Base-by-base conservation (phyloP, 352 stramenopile species). In the Pseudoperonospora humuli region DNA sequence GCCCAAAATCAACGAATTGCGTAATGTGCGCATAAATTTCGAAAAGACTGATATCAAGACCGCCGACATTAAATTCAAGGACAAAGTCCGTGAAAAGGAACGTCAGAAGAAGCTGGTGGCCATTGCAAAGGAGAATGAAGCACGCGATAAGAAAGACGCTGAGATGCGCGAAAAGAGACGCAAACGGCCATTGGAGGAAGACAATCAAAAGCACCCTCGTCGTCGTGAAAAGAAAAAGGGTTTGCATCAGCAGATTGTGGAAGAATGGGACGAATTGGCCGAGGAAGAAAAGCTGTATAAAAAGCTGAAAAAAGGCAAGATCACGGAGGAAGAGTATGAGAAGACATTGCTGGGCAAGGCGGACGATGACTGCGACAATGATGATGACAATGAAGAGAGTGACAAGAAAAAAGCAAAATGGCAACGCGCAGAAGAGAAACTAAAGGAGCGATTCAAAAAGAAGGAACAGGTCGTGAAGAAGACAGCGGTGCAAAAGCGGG, bases 231-330 rank as follows among this genome's bases (percentile, higher is more conserved):
- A 98, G 67, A 98, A 98, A 71, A 96, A 97, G 56, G 95, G 95
- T 19, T 57, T 90, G 34, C 89, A 98, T 50, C 84, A 97, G 59
- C 86, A 95, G 52, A 98, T 99, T 52, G 80, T 97, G 17, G 95
- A 99, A 53, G 97, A 99, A 64, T 99, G 96, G 97, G 96, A 99
- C 45, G 95, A 99, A 39, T 65, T 99, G 7, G 96, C 95, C 23
- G 95, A 99, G 49, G 96, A 99, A 61, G 79, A 97, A 44, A 84
- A 96, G 47, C 44, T 96, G 23, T 97, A 91, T 69, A 98, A 98
- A 65, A 97, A 98, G 63, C 55, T 99, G 25, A 96, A 96, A 43
- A 90, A 91, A 51, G 95, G 96, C 15, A 99, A 99, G 65, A 97
- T 99, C 48, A 88, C 88, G 0, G 81, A 98, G 56, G 84, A 96